Evolutionary conservation across 2,329 filamentous ascomycete species (phyloP).

Genomic region (Metarhizium guizhouense): DNA sequence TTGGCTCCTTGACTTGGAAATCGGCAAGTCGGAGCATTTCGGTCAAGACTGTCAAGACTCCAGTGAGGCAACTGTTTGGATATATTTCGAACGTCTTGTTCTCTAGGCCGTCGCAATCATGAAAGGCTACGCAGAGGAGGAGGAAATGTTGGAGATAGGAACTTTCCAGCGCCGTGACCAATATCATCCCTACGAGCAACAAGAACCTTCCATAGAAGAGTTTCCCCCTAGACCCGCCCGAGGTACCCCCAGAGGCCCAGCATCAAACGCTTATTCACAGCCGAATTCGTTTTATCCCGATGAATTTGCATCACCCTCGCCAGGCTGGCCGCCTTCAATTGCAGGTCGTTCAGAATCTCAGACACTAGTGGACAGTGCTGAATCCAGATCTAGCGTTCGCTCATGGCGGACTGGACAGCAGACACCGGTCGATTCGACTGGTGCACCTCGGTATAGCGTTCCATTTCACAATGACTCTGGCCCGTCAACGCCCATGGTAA

Average conservation of each 20-base stretch:
- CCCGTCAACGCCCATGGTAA: slow-evolving; percentile 11
- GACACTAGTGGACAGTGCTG: slow-evolving; percentile 19
- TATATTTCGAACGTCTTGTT: neutral
- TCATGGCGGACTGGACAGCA: slow-evolving; percentile 14
- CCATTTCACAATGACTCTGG: slow-evolving; percentile 8
- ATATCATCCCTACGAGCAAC: slow-evolving; percentile 17
- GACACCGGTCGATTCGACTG: slow-evolving; percentile 8
- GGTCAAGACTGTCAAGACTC: no score
- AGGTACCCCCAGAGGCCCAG: slow-evolving; percentile 1
- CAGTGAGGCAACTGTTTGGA: no score
- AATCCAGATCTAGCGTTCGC: slow-evolving; percentile 13
- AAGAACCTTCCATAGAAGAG: slow-evolving; percentile 12
- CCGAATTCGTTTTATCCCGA: slow-evolving; percentile 5
- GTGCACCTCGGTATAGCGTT: slow-evolving; percentile 7
- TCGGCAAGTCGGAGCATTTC: no score
- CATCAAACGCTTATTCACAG: slow-evolving; percentile 2
- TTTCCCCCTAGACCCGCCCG: neutral
- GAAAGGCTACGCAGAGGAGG: slow-evolving; percentile 22
- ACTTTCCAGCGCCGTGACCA: slow-evolving; percentile 16
- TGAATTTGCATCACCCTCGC: slow-evolving; percentile 6
- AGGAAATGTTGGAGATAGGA: slow-evolving; percentile 28
- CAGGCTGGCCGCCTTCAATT: slow-evolving; percentile 11
- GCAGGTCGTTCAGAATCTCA: slow-evolving; percentile 17
- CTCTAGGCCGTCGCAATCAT: slow-evolving; percentile 9
- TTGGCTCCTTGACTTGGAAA: no score